These are phyloP conservation scores for Sclerotinia sclerotiorum DNA, from an alignment of 2,329 filamentous ascomycete species.

Conservation along the genomic window DNA sequence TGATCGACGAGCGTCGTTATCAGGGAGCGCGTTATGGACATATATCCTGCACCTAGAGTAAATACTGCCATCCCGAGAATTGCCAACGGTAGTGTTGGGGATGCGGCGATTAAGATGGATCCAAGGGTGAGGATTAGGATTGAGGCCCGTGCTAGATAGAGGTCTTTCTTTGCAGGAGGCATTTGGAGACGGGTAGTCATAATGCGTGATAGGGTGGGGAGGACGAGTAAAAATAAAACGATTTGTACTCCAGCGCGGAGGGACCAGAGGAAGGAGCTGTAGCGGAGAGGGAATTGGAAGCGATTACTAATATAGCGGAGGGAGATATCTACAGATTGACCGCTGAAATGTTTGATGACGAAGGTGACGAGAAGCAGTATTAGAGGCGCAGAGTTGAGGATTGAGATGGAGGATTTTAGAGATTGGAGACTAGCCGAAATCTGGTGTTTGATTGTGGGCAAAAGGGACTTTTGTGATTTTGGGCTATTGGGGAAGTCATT, in stretches of 20 bases:
- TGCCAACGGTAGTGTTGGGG: conserved; percentile 30
- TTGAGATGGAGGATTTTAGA: conserved; percentile 24
- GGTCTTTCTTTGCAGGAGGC: conserved; percentile 31
- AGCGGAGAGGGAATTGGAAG: conserved; percentile 32
- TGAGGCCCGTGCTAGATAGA: conserved; percentile 31
- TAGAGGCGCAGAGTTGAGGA: conserved; percentile 35
- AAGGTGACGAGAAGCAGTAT: conserved; percentile 38
- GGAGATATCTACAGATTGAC: conserved; percentile 27
- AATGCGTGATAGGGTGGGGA: conserved; percentile 32
- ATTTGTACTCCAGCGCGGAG: conserved; percentile 35
- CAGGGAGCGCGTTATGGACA: conserved; percentile 29
- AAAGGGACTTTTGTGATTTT: not conserved
- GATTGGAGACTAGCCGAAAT: not conserved
- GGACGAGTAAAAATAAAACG: conserved; percentile 30
- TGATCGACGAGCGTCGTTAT: conserved; percentile 35
- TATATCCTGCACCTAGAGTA: conserved; percentile 34
- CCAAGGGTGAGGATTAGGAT: conserved; percentile 30
- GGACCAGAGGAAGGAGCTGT: conserved; percentile 35
- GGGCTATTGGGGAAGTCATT: conserved; percentile 10
- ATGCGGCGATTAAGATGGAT: conserved; percentile 29
- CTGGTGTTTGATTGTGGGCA: conserved; percentile 23
- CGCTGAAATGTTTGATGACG: conserved; percentile 27
- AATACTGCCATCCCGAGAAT: conserved; percentile 33
- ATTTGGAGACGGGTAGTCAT: conserved; percentile 28
- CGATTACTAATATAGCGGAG: conserved; percentile 36